Evolutionary conservation across 192 early-diverging fungal genomes (phyloP).

Genomic region (Backusella australiensis): DNA sequence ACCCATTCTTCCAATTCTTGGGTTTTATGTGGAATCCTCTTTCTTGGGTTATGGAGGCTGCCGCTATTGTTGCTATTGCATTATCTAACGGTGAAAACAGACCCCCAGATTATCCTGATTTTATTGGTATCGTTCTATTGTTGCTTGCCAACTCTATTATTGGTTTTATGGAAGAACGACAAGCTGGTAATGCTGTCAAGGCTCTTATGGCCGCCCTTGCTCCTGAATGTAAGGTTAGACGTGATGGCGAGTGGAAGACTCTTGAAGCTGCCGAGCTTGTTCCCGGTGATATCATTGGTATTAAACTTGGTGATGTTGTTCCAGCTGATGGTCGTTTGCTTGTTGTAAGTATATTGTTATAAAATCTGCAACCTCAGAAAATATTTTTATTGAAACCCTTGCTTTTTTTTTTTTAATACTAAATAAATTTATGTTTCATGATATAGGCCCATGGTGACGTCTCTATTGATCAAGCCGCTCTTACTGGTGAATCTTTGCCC

Average conservation of each 20-base stretch:
- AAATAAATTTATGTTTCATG: neutral
- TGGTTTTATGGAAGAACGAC: constrained; percentile 85
- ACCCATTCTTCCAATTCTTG: constrained; percentile 81
- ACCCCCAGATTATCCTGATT: constrained; percentile 78
- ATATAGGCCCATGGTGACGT: constrained; percentile 42
- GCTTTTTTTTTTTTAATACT: neutral
- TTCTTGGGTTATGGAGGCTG: constrained; percentile 83
- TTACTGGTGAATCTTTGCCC: constrained; percentile 73
- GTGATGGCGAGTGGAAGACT: constrained; percentile 75
- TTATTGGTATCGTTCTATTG: constrained; percentile 79
- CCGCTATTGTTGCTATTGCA: constrained; percentile 73
- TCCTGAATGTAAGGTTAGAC: constrained; percentile 81
- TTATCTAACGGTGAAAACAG: constrained; percentile 65
- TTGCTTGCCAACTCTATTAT: constrained; percentile 82
- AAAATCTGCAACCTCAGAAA: neutral
- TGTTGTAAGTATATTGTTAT: constrained; percentile 35
- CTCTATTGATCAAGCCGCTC: constrained; percentile 69
- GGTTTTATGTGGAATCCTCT: constrained; percentile 81
- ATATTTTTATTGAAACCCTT: neutral
- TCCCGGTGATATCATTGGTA: constrained; percentile 83
- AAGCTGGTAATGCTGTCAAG: constrained; percentile 87
- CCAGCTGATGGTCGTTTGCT: constrained; percentile 85
- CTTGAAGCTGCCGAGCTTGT: constrained; percentile 74
- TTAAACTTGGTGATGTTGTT: constrained; percentile 85
- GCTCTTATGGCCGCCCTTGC: constrained; percentile 88